Evolutionary conservation across 225 moss, liverwort and hornwort genomes (phyloP), one percentile per base, ranked within the genome.

Genomic region (Physcomitrium patens): DNA sequence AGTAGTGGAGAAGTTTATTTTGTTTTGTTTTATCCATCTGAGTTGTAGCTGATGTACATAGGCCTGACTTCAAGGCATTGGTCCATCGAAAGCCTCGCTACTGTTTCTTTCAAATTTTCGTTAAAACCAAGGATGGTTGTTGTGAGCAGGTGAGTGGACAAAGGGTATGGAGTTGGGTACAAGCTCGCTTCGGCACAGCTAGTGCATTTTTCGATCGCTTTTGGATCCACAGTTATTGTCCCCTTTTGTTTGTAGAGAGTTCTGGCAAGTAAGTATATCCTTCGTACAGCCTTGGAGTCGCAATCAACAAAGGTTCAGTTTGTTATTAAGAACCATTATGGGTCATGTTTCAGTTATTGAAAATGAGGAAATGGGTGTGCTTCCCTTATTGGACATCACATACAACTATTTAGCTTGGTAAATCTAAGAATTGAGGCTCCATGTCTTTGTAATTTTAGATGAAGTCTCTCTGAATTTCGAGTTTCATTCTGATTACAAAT

Each of bases 161-260:
- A 72, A 80, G 89, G 65, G 65, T 90, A 43, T 90, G 89, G 89
- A 81, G 89, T 3, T 90, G 89, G 89, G 89, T 84, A 42, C 82
- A 85, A 71, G 68, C 82, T 76, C 87, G 89, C 49, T 90, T 90
- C 41, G 82, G 84, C 68, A 80, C 89, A 67, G 80, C 89, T 31
- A 74, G 60, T 74, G 80, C 85, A 47, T 90, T 90, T 83, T 80
- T 90, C 3, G 80, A 82, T 63, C 89, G 86, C 52, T 90, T 87
- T 55, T 90, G 89, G 89, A 77, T 90, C 61, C 85, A 90, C 79
- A 90, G 87, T 23, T 90, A 86, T 51, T 90, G 89, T 65, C 89
- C 89, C 11, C 86, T 90, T 46, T 59, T 87, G 73, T 90, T 90
- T 73, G 69, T 85, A 82, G 89, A 90, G 78, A 0, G 71, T 18